These are phyloP conservation scores for Oenanthe sinensis DNA, from an alignment of 129 eudicot genomes.

Conservation along the genomic window DNA sequence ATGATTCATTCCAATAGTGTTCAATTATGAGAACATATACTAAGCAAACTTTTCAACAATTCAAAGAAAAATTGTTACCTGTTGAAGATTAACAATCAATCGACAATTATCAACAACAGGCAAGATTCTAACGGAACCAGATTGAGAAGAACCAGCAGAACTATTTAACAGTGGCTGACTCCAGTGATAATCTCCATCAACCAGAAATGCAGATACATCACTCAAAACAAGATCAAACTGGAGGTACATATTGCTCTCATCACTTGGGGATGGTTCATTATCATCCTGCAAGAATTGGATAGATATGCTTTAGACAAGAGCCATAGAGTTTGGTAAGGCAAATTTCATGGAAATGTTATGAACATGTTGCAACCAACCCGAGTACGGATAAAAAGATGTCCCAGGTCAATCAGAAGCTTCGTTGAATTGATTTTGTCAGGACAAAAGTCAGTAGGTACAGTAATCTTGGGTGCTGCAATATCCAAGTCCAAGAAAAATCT, in stretches of 20 bases:
- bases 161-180: conserved; percentile 36
- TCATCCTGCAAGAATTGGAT: conserved; percentile 45
- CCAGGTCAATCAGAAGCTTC: conserved; percentile 90
- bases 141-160: conserved; percentile 26
- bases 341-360: neutral
- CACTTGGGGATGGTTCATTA: conserved; percentile 34
- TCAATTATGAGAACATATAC: neutral
- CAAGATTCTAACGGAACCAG: conserved; percentile 42
- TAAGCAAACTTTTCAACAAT: conserved; percentile 1
- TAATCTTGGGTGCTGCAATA: conserved; percentile 95
- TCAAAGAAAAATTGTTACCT: conserved; percentile 36
- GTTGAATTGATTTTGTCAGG: conserved; percentile 77
- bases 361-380: conserved; percentile 37
- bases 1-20: neutral
- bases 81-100: conserved; percentile 75
- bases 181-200: conserved; percentile 91
- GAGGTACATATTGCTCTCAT: conserved; percentile 49
- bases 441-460: conserved; percentile 79
- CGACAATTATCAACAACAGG: conserved; percentile 92
- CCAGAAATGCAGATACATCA: conserved; percentile 88
- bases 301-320: no score
- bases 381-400: conserved; percentile 77
- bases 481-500: conserved; percentile 95
- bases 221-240: conserved; percentile 81
- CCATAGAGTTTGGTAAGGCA: neutral